Percentiles rank a stretch among this genome's conserved stretches.
These are phyloP conservation scores for Diaporthe ampelina DNA, from an alignment of 2,329 filamentous ascomycete species.

Conservation along the genomic window DNA sequence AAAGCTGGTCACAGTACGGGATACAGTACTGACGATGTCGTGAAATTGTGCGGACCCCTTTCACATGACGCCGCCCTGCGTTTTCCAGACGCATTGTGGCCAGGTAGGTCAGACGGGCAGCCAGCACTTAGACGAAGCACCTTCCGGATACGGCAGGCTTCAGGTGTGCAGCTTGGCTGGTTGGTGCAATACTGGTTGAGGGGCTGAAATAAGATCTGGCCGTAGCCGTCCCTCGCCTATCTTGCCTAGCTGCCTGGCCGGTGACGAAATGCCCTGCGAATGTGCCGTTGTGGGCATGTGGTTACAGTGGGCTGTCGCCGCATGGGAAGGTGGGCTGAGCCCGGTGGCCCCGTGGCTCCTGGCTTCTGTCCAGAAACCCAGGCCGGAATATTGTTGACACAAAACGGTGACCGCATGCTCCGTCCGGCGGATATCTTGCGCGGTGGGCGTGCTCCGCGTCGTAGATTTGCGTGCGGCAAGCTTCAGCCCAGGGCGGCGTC, in stretches of 20 bases:
- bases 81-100: not conserved
- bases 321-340: not conserved
- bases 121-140: conserved; percentile 22
- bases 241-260: conserved; percentile 13
- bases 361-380: not conserved
- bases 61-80: conserved; percentile 12
- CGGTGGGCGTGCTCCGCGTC: not conserved
- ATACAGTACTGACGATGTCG: conserved; percentile 1
- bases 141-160: conserved; percentile 29
- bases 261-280: not conserved
- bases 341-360: too few species aligned
- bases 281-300: not conserved
- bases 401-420: conserved; percentile 12
- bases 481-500: conserved; percentile 22
- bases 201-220: conserved; percentile 31
- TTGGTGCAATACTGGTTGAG: conserved; percentile 10
- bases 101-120: conserved; percentile 18
- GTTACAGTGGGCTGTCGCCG: not conserved
- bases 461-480: conserved; percentile 20
- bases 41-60: conserved; percentile 1
- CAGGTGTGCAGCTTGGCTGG: not conserved
- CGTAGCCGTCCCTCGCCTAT: conserved; percentile 24
- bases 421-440: not conserved
- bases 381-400: not conserved
- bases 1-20: conserved; percentile 15